Base-by-base conservation (phyloP, 345 rosid genomes). In the Iberis pinnata region DNA sequence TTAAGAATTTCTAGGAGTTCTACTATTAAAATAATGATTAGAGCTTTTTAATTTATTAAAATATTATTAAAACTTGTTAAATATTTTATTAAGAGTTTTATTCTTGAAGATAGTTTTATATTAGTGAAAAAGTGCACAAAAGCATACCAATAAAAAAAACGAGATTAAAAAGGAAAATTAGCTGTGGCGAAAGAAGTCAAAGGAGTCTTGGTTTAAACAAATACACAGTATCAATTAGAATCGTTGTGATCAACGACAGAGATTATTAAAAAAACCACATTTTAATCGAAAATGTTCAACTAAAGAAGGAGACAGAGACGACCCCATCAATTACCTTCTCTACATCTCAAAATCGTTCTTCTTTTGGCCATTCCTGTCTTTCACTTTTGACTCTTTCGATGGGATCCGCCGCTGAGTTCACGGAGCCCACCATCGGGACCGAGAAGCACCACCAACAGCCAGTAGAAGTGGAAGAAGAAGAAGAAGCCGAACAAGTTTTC, bases 391-490 rank as follows among this genome's bases (percentile, higher is more conserved):
- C 8, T 63, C 20, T 41, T 22, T 43, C 10, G 19, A 67, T 67
- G 72, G 67, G 62, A 53, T 60, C 67, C 61, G 60, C 61, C 57
- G 67, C 67, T 16, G 57, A 60, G 26, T 0, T 41, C 46, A 60
- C 18, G 5, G 72, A 53, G 35, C 72, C 67, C 72, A 60, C 72
- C 58, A 39, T 67, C 60, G 65, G 65, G 67, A 24, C 72, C 16
- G 66, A 67, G 61, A 54, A 20, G 18, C 61, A 33, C 42, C 48
- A 32, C 10, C 48, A 22, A 2, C 25, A 45, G 1, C 45, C 10
- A 8, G 13, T 60, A 5, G 11, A 48, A 15, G 2, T 10, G n/a
- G 56, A 48, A 43, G 40, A 20, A 18, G 61, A 66, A 42, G 61
- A 29, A 20, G 67, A 60, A 13, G 68, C 55, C 16, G 68, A 68